Base-by-base conservation (phyloP, 2,329 filamentous ascomycete species). In the Aureobasidium sp. region DNA sequence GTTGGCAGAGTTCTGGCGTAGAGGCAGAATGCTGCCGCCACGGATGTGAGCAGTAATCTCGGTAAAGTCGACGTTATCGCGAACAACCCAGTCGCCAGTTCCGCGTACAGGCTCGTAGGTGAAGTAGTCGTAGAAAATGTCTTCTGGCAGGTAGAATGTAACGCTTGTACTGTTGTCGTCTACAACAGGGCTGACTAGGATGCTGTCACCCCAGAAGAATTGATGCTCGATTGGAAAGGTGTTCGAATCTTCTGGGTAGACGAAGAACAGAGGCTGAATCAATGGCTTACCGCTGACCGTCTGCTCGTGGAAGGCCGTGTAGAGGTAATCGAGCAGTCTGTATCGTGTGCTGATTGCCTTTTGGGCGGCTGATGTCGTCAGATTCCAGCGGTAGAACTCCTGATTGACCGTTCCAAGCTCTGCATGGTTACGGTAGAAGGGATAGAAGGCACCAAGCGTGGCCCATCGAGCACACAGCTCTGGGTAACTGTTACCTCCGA, bases 351-450 rank as follows among this genome's bases (percentile, higher is more conserved):
- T 81, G 67, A 92, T 90, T 19, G 85, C 87, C 63, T 83, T 86
- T 61, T 81, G 81, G 0, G 87, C 87, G 0, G 87, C 85, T 9
- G 80, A 75, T 0, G 87, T 78, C 5, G 89, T 87, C 1, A 77
- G 73, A 0, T 78, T 75, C 85, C 87, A 91, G 49, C 78, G 81
- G 73, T 91, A 93, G 71, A 89, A 88, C 70, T 91, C 89, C 69
- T 91, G 89, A 3, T 73, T 71, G n/a, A 81, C 77, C 3, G 73
- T 72, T 35, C 74, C 71, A 45, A 79, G 72, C 31, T 79, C 77
- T 63, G 87, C 87, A 75, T 92, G 89, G 72, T 90, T 86, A 64
- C 89, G 85, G 76, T 85, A 91, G 77, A 92, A 91, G 0, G 87
- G 85, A 40, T 82, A 79, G 77, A 91, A 91, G 9, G 88, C 88